Base-by-base conservation (phyloP, 495 filamentous ascomycete genomes). In the Aspergillus kassunensis region DNA sequence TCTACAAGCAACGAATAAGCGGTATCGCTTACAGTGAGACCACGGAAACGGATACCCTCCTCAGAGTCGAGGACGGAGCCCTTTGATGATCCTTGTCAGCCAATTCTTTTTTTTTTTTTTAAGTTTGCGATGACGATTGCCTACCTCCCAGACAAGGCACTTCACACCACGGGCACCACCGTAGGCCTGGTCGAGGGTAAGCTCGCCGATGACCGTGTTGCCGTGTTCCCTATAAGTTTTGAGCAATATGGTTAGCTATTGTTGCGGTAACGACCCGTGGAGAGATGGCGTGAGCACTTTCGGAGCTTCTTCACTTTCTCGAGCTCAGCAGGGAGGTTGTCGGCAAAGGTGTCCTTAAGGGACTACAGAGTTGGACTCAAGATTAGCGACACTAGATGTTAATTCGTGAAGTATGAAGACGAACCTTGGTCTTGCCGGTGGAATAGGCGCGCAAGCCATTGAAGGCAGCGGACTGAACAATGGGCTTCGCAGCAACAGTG, bases 121-220 rank as follows among this genome's bases (percentile, higher is more conserved):
- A 11, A 29, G n/a, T n/a, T n/a, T n/a, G n/a, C n/a, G n/a, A n/a
- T n/a, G n/a, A n/a, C n/a, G n/a, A 19, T 18, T 48, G 67, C 78
- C 43, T 45, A 84, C 82, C 78, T 98, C 93, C 93, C 93, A 97
- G 49, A 97, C 93, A 49, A 98, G 84, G 59, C 86, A 88, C 79
- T 97, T 98, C 75, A 98, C 95, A 56, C 93, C 95, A 79, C 95
- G 90, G 62, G 95, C 95, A 83, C 93, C 93, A 78, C 93, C 93
- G 70, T 97, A 97, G 62, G 93, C 93, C 76, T 99, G 95, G 79
- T 97, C 93, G 62, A 99, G 85, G 52, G 95, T 99, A 68, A 99
- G 89, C 81, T 99, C 91, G 64, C 92, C 91, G 61, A 99, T 76
- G 57, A 97, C 87, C 74, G 90, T 97, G 77, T 78, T 89, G 69